phyloP scores from a whole-genome alignment of 2,329 filamentous ascomycete genomes.

The Trichoderma pleuroti region DNA sequence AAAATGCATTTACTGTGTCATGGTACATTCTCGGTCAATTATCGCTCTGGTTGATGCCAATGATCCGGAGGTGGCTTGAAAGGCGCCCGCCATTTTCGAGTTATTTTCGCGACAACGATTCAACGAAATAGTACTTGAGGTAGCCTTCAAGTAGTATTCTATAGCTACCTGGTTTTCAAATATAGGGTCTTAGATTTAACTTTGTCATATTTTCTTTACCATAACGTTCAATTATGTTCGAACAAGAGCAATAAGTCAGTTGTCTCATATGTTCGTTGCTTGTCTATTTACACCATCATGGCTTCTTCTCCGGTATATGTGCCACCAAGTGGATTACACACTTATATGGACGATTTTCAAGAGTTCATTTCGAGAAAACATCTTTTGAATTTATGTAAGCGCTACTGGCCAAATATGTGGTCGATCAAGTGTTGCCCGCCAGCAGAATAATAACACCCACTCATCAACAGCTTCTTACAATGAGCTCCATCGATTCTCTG shows the following conservation, averaged over 20 bases:
- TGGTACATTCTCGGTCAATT: not conserved
- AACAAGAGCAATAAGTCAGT: not conserved
- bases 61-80: not conserved
- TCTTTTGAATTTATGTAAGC: not conserved
- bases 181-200: not conserved
- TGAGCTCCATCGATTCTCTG: not conserved
- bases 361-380: not conserved
- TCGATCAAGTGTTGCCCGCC: not conserved
- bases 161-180: not conserved
- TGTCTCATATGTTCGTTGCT: not conserved
- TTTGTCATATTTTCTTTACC: not conserved
- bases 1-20: not conserved
- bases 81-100: not conserved
- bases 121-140: not conserved
- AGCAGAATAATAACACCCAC: not conserved
- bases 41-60: not conserved
- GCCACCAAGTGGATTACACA: not conserved
- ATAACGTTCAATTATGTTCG: not conserved
- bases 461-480: not conserved
- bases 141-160: not conserved
- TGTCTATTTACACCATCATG: not conserved
- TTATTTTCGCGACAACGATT: not conserved
- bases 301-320: not conserved
- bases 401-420: not conserved
- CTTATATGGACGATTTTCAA: not conserved